Percentiles rank a stretch among this genome's conserved stretches.
Evolutionary conservation across 805 yeast species (phyloP).

Genomic region (Brettanomyces nanus): DNA sequence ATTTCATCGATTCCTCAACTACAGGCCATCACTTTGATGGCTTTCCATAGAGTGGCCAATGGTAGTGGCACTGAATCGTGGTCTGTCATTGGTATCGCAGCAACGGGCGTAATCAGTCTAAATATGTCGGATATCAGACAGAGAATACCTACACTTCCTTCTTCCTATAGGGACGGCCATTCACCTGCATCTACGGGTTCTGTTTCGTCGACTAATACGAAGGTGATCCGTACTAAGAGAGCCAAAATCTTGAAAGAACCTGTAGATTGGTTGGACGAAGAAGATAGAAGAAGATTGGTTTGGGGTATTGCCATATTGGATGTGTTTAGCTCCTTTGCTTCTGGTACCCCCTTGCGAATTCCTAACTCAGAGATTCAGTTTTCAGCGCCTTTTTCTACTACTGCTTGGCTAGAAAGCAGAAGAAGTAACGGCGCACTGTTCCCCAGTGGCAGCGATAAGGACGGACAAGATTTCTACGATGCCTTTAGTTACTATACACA

Average conservation of each 20-base stretch:
- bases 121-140: constrained; percentile 8
- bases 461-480: no score
- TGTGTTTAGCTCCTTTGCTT: constrained; percentile 29
- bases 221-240: constrained; percentile 13
- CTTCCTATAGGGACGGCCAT: not conserved
- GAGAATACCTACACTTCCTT: not conserved
- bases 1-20: constrained; percentile 17
- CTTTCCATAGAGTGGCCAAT: constrained; percentile 13
- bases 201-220: not conserved
- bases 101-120: constrained; percentile 17
- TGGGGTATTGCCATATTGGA: constrained; percentile 30
- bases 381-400: constrained; percentile 13
- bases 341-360: constrained; percentile 23
- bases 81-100: constrained; percentile 19
- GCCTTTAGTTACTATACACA: constrained; percentile 16
- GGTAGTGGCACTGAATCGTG: constrained; percentile 21
- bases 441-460: not conserved
- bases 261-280: constrained; percentile 31
- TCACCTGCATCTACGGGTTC: constrained; percentile 3
- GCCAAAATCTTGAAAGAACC: constrained; percentile 16
- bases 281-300: constrained; percentile 27
- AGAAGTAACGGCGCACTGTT: not conserved
- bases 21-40: constrained; percentile 18
- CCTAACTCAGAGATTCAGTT: constrained; percentile 14
- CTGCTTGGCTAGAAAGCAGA: constrained; percentile 8